phyloP scores from a whole-genome alignment of 2,329 filamentous ascomycete species.

The Neofusicoccum sp. region DNA sequence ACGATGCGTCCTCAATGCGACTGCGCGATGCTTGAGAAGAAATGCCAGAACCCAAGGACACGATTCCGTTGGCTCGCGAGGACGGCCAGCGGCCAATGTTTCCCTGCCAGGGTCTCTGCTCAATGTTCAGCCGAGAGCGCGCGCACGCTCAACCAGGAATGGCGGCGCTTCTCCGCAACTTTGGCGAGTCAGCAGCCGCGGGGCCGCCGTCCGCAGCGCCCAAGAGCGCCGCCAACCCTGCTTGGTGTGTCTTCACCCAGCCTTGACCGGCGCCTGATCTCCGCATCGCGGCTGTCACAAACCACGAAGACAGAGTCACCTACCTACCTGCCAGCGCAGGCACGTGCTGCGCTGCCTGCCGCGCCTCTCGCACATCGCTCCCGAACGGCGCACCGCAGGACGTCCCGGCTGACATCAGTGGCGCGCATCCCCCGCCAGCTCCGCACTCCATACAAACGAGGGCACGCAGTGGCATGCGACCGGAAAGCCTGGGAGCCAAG shows the following conservation, averaged over 20 bases:
- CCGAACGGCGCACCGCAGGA: too few species aligned
- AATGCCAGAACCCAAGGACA: too few species aligned
- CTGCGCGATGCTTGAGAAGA: too few species aligned
- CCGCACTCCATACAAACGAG: not conserved
- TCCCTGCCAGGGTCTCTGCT: not conserved
- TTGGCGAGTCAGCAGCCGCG: not conserved
- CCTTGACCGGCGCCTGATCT: not conserved
- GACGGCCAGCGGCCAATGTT: not conserved
- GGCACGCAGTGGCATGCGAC: not conserved
- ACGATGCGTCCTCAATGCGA: too few species aligned
- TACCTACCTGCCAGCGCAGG: too few species aligned
- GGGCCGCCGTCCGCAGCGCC: not conserved
- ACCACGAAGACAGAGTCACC: too few species aligned
- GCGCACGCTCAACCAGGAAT: not conserved
- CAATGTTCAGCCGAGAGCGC: not conserved
- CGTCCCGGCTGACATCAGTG: conserved; percentile 1
- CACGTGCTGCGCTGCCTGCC: too few species aligned
- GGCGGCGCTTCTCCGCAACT: not conserved
- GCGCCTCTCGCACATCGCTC: too few species aligned
- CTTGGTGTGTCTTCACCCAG: not conserved
- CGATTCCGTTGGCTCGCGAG: too few species aligned
- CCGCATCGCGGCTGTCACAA: not conserved
- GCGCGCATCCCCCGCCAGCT: not conserved
- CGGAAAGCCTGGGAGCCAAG: not conserved
- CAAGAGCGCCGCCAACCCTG: conserved; percentile 1